These are phyloP conservation scores for Jamesozyma rosinii DNA, from an alignment of 805 yeast genomes.

Conservation along the genomic window DNA sequence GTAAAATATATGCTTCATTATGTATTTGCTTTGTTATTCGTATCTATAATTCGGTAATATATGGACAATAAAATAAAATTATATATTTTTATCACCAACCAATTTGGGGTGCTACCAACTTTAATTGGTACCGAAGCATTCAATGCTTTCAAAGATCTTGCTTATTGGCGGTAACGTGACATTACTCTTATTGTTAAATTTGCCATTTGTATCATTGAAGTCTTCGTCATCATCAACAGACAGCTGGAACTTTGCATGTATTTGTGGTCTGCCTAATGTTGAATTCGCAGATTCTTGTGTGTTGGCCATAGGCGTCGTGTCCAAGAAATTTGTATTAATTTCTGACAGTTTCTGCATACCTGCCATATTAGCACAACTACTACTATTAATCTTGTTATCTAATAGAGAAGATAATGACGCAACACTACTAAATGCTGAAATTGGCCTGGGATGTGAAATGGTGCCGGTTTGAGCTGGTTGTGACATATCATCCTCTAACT, in stretches of 20 bases:
- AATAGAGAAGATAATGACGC: slow-evolving; percentile 11
- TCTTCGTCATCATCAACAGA: background rate
- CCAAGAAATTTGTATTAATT: background rate
- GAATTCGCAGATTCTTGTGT: background rate
- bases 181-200: background rate
- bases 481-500: background rate
- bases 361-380: background rate
- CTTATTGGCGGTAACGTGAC: slow-evolving; percentile 18
- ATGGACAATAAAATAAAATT: too few relatives aligned
- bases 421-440: slow-evolving; percentile 14
- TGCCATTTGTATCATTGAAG: background rate
- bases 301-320: background rate
- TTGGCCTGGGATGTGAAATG: slow-evolving; percentile 5
- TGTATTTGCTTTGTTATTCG: too few relatives aligned
- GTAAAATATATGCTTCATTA: too few relatives aligned
- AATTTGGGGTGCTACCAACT: background rate
- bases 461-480: background rate
- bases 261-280: background rate
- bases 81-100: background rate
- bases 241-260: background rate
- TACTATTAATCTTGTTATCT: background rate
- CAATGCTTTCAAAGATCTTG: slow-evolving; percentile 14
- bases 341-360: too few relatives aligned
- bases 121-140: slow-evolving; percentile 4
- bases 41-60: too few relatives aligned